phyloP scores from a whole-genome alignment of 23 red algal species.

The Agarophyton chilense region DNA sequence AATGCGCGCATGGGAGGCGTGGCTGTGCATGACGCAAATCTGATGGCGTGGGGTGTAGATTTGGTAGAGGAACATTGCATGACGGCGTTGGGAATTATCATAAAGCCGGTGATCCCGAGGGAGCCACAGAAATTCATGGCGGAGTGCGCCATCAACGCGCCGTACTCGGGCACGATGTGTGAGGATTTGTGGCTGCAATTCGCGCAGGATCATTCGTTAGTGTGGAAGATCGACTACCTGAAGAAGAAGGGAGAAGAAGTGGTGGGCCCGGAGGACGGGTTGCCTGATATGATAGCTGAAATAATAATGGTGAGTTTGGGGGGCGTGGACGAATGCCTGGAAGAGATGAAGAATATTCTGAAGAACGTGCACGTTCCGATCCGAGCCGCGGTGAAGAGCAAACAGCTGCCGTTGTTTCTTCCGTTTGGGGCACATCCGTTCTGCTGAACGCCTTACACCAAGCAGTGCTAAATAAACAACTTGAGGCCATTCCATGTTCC shows the following conservation, averaged over 20 bases:
- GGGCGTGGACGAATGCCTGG: background rate
- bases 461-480: too few species aligned
- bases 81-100: slow-evolving; percentile 79
- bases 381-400: background rate
- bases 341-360: background rate
- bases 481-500: too few species aligned
- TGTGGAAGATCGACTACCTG: slow-evolving; percentile 67
- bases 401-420: background rate
- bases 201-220: slow-evolving; percentile 22
- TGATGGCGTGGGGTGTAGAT: slow-evolving; percentile 93
- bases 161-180: slow-evolving; percentile 82
- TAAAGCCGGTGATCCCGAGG: slow-evolving; percentile 62
- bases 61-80: slow-evolving; percentile 98
- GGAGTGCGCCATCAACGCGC: slow-evolving; percentile 87
- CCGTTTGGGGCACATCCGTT: background rate
- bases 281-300: slow-evolving; percentile 92
- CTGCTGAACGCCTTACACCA: background rate
- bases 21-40: slow-evolving; percentile 85
- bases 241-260: slow-evolving; percentile 81
- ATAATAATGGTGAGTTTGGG: slow-evolving; percentile 44
- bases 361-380: background rate
- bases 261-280: slow-evolving; percentile 78
- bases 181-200: slow-evolving; percentile 79
- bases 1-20: slow-evolving; percentile 99
- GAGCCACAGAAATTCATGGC: slow-evolving; percentile 72